Base-by-base conservation (phyloP, 164 flowering plant genomes). In the Piper betle region DNA sequence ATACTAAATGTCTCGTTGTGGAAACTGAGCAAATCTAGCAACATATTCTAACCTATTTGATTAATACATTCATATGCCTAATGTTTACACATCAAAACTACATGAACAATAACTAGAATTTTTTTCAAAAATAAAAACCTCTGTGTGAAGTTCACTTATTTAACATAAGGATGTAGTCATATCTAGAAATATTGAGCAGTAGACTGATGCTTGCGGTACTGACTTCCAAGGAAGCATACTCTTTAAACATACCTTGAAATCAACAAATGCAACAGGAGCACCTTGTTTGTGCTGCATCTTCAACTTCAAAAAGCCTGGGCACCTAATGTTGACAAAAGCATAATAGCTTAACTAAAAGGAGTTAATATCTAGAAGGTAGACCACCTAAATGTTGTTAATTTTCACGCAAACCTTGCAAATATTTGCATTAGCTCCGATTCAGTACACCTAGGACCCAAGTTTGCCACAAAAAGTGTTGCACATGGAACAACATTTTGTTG, bases 381-480 rank as follows among this genome's bases (percentile, higher is more conserved):
- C 60, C 8, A 9, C 57, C 50, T 10, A 62, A 62, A 12, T 9
- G 39, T 40, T 66, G 50, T 19, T 18, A 55, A 19, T 53, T 46
- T 61, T 55, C 39, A 52, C 42, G 19, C 69, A 64, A 61, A 88
- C 99, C 96, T 88, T 70, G 91, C 82, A 75, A 93, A 93, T 5
- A 81, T 70, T 81, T 86, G 84, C 64, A 55, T 74, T 53, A 93
- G 84, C 70, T 90, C 99, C 62, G 85, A 77, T 71, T 93, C 97
- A 16, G 88, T 64, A 72, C 91, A 88, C 52, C 67, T 66, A 61
- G 86, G 91, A n/a, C 89, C 99, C 54, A 93, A 67, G 71, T 81
- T 88, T 58, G 97, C 99, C 72, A 90, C 92, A 76, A 93, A 93
- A 53, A 90, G 79, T n/a, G 99, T 93, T 39, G 99, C 91, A 64